Evolutionary conservation across 441 rosid genomes (phyloP).

Genomic region (Syzygium malaccense): DNA sequence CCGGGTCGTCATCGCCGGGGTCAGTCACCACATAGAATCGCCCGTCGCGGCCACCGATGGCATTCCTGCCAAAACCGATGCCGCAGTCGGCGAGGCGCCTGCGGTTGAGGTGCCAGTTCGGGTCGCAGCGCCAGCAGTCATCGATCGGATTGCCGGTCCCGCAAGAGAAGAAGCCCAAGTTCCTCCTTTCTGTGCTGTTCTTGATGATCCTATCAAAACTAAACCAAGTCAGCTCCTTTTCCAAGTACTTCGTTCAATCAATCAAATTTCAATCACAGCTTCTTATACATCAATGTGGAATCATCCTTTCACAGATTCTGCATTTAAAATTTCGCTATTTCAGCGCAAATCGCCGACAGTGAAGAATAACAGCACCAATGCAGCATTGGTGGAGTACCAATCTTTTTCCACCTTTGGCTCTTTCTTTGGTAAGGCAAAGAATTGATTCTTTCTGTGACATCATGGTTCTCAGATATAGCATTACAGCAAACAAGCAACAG

Average conservation of each 20-base stretch:
- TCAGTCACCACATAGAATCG: conserved; percentile 83
- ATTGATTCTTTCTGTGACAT: not conserved
- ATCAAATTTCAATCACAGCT: not conserved
- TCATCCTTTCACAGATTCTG: not conserved
- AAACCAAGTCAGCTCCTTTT: not conserved
- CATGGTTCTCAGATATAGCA: not conserved
- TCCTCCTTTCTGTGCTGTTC: conserved; percentile 79
- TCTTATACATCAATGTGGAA: not conserved
- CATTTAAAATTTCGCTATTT: not conserved
- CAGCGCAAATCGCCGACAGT: not conserved
- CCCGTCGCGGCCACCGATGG: conserved; percentile 90
- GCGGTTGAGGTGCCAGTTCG: conserved; percentile 80
- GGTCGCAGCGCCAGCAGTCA: conserved; percentile 93
- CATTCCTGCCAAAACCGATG: conserved; percentile 89
- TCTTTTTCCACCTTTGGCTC: too few species aligned
- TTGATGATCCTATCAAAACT: conserved; percentile 46
- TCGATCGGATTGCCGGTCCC: conserved; percentile 91
- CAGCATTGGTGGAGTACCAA: not conserved
- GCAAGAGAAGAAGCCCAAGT: conserved; percentile 76
- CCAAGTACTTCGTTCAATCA: not conserved
- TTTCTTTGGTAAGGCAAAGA: not conserved
- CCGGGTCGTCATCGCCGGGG: conserved; percentile 66
- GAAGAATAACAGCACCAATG: not conserved
- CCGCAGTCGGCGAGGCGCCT: conserved; percentile 89
- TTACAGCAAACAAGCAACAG: not conserved